Conservation (phyloP, 139 green algal species). For the Auxenochlorella pyrenoidosa region DNA sequence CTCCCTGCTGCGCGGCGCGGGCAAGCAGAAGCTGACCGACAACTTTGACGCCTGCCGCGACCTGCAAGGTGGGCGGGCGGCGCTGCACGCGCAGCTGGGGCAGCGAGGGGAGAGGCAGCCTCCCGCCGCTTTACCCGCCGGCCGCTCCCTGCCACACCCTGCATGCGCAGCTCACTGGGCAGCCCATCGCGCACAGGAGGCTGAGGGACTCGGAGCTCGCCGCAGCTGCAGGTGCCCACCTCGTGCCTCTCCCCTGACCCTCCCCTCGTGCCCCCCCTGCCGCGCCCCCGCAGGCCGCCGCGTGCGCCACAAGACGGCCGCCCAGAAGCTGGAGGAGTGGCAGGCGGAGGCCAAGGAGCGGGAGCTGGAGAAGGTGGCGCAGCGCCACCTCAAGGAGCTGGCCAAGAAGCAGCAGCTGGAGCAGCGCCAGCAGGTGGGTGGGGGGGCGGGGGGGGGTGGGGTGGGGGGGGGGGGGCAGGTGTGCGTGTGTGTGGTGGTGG, state of each 20-base stretch:
- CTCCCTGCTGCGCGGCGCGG: slow-evolving; percentile 89
- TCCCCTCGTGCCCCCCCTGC: not conserved
- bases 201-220: too few relatives aligned
- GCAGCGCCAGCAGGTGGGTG: slow-evolving; percentile 53
- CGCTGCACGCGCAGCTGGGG: not conserved
- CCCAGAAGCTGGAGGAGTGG: slow-evolving; percentile 92
- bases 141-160: too few relatives aligned
- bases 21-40: slow-evolving; percentile 81
- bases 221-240: not conserved
- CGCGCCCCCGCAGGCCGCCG: slow-evolving; percentile 9
- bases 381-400: slow-evolving; percentile 81
- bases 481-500: too few relatives aligned
- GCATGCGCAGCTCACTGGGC: too few relatives aligned
- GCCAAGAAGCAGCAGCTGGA: slow-evolving; percentile 63
- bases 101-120: too few relatives aligned
- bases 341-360: slow-evolving; percentile 69
- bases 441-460: not conserved
- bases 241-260: not conserved
- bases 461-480: not conserved
- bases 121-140: too few relatives aligned
- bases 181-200: not conserved
- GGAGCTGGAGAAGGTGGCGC: slow-evolving; percentile 83
- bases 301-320: slow-evolving; percentile 51
- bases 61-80: slow-evolving; percentile 63
- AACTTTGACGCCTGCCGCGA: slow-evolving; percentile 96